phyloP scores from a whole-genome alignment of 2,329 filamentous ascomycete genomes.

The Diaporthe nobilis region DNA sequence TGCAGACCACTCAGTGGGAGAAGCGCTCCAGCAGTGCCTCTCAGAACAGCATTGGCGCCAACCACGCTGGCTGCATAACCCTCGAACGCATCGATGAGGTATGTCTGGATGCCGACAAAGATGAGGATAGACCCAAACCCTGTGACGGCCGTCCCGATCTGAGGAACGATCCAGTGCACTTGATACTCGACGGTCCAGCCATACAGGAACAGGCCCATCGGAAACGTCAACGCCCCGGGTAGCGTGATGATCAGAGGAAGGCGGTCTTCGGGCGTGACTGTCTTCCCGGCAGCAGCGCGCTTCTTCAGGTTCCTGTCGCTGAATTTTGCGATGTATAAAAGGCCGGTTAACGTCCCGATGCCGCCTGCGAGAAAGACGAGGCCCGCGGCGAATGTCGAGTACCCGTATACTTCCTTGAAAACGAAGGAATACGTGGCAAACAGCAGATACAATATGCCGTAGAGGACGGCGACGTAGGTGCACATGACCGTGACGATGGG shows the following conservation, averaged over 20 bases:
- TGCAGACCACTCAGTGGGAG: conserved; percentile 40
- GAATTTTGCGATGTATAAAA: conserved; percentile 41
- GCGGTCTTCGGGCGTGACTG: conserved; percentile 60
- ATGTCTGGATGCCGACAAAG: conserved; percentile 45
- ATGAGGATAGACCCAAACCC: conserved; percentile 55
- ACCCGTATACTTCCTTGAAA: conserved; percentile 49
- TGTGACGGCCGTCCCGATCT: conserved; percentile 66
- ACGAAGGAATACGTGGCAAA: conserved; percentile 52
- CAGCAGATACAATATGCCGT: conserved; percentile 50
- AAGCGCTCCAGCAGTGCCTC: conserved; percentile 42
- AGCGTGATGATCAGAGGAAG: conserved; percentile 66
- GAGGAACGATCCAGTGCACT: conserved; percentile 63
- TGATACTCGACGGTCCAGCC: conserved; percentile 56
- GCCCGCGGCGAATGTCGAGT: conserved; percentile 41
- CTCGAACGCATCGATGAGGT: conserved; percentile 43
- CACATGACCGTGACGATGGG: conserved; percentile 65
- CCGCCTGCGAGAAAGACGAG: conserved; percentile 64
- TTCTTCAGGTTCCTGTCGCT: conserved; percentile 42
- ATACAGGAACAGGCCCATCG: conserved; percentile 60
- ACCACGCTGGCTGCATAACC: conserved; percentile 45
- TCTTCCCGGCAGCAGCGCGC: conserved; percentile 34
- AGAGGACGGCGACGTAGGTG: conserved; percentile 50
- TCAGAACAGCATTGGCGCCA: conserved; percentile 46
- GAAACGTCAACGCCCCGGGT: conserved; percentile 53
- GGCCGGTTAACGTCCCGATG: conserved; percentile 55